phyloP scores from a whole-genome alignment of 2,329 filamentous ascomycete genomes.

The Scopulariopsis brevicaulis region DNA sequence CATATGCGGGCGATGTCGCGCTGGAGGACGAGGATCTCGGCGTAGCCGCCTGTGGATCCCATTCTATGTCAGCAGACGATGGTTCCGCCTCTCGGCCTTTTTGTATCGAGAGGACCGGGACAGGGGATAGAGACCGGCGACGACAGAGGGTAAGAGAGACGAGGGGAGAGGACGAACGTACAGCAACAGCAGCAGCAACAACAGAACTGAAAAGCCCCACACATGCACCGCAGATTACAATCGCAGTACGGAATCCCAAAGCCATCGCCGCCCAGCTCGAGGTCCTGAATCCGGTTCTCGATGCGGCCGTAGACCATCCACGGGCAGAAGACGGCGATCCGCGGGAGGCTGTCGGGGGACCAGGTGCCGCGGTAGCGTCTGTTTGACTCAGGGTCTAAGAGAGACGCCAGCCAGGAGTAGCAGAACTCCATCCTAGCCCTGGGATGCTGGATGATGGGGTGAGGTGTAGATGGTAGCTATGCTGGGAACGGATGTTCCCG shows the following conservation, averaged over 20 bases:
- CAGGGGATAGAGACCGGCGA: not conserved
- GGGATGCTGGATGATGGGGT: not conserved
- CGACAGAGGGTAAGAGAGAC: not conserved
- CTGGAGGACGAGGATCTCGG: not conserved
- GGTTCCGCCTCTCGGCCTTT: too few species aligned
- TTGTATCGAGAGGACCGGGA: too few species aligned
- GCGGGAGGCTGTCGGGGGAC: not conserved
- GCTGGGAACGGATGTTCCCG: not conserved
- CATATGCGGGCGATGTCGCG: slow-evolving; percentile 1
- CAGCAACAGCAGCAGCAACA: slow-evolving; percentile 2
- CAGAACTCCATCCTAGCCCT: not conserved
- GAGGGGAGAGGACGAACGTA: not conserved
- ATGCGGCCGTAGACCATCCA: not conserved
- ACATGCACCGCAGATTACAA: not conserved
- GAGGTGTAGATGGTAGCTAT: too few species aligned
- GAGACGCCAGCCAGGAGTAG: not conserved
- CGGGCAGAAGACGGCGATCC: not conserved
- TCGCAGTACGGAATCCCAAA: not conserved
- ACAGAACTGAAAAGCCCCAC: not conserved
- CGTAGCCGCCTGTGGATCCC: not conserved
- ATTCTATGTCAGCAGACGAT: not conserved
- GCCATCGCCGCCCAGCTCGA: not conserved
- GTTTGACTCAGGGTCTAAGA: not conserved
- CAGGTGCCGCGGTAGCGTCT: not conserved
- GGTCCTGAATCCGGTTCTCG: slow-evolving; percentile 2